These are phyloP conservation scores for Komagataea norvegica DNA, from an alignment of 1,139 yeast species.

Conservation along the genomic window DNA sequence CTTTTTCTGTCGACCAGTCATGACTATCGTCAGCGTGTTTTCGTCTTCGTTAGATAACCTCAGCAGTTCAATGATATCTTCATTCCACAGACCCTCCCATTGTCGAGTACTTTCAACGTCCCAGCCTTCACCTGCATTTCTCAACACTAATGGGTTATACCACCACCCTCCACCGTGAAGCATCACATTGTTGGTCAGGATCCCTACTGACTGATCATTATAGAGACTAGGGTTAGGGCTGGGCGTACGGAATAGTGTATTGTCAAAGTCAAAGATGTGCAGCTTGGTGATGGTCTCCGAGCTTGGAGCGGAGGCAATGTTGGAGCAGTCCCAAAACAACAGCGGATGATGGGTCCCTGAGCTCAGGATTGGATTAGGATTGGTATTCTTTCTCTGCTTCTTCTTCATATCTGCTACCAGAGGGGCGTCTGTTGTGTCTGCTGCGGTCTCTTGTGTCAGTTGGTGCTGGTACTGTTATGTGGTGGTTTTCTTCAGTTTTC, in stretches of 20 bases:
- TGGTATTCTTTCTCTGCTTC: constrained; percentile 1
- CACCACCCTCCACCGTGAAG: constrained; percentile 44
- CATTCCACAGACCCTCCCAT: constrained; percentile 40
- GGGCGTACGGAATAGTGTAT: constrained; percentile 42
- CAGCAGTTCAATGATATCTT: constrained; percentile 33
- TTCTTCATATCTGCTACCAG: background rate
- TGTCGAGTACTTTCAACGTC: constrained; percentile 23
- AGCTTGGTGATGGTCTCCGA: constrained; percentile 25
- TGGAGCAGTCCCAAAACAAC: constrained; percentile 18
- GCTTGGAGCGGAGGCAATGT: constrained; percentile 6
- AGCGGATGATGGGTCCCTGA: constrained; percentile 14
- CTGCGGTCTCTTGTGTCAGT: too few relatives aligned
- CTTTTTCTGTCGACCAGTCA: constrained; percentile 38
- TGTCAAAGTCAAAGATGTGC: constrained; percentile 46
- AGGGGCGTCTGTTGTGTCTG: too few relatives aligned
- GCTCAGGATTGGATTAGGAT: background rate
- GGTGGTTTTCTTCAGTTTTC: background rate
- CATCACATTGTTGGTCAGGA: constrained; percentile 26
- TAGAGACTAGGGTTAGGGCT: constrained; percentile 37
- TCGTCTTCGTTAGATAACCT: constrained; percentile 31
- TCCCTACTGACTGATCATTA: constrained; percentile 28
- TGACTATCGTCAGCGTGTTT: constrained; percentile 33
- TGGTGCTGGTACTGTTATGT: background rate
- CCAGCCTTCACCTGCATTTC: constrained; percentile 33
- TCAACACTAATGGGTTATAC: constrained; percentile 34